A percentile compares a stretch with the other conserved stretches of the same genome.
These are phyloP conservation scores for Picochlorum sp. DNA, from an alignment of 139 green algal genomes.

Conservation along the genomic window DNA sequence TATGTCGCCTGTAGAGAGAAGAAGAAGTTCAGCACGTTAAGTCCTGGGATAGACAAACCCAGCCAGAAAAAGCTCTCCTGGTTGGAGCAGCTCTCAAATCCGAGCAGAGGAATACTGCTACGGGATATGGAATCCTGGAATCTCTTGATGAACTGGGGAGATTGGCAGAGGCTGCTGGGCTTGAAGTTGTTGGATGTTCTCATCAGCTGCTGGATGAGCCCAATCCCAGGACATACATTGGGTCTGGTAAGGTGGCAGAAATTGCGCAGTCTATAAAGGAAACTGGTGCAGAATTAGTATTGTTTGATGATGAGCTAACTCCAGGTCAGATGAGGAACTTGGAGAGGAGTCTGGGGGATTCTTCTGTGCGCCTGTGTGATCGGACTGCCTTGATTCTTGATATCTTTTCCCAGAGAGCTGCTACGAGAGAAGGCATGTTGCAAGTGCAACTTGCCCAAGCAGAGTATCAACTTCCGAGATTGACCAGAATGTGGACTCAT, in stretches of 20 bases:
- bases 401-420: slow-evolving; percentile 91
- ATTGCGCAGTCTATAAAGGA: slow-evolving; percentile 28
- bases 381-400: slow-evolving; percentile 94
- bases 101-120: not conserved
- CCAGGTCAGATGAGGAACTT: slow-evolving; percentile 77
- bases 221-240: slow-evolving; percentile 82
- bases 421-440: slow-evolving; percentile 85
- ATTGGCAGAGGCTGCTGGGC: slow-evolving; percentile 80
- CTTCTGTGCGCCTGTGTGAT: slow-evolving; percentile 71
- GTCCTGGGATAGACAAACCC: too few species aligned
- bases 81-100: slow-evolving; percentile 45
- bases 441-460: slow-evolving; percentile 89
- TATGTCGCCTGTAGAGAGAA: not conserved
- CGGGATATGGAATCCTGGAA: slow-evolving; percentile 59
- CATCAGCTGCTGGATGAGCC: slow-evolving; percentile 66
- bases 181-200: slow-evolving; percentile 74
- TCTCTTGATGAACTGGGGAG: slow-evolving; percentile 80
- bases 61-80: slow-evolving; percentile 52
- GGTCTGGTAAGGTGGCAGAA: slow-evolving; percentile 74
- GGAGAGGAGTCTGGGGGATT: slow-evolving; percentile 43
- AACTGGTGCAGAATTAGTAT: slow-evolving; percentile 63
- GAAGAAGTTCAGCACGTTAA: not conserved
- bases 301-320: slow-evolving; percentile 92
- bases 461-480: slow-evolving; percentile 92
- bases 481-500: slow-evolving; percentile 96